phyloP scores from a whole-genome alignment of 768 basidiomycete species.

The Leccinum barrowsii region DNA sequence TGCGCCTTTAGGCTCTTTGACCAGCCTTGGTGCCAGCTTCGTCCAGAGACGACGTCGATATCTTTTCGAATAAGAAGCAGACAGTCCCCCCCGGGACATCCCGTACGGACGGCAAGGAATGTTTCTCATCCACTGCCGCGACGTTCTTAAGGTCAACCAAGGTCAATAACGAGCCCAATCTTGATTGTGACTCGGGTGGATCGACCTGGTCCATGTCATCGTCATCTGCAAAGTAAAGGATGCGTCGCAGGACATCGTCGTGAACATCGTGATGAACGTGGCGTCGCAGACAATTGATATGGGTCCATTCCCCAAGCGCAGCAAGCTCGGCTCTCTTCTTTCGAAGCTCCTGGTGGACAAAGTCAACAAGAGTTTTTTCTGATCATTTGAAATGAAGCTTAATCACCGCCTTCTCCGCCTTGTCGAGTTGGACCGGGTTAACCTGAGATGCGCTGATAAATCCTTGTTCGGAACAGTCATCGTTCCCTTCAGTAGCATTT shows the following conservation, averaged over 20 bases:
- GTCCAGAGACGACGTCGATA: conserved; percentile 25
- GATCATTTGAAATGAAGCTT: background rate
- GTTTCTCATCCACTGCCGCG: conserved; percentile 31
- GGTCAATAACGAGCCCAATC: conserved; percentile 33
- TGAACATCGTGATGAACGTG: conserved; percentile 48
- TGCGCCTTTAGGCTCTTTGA: background rate
- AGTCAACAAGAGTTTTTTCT: conserved; percentile 1
- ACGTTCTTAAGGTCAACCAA: conserved; percentile 50
- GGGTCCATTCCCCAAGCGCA: conserved; percentile 77
- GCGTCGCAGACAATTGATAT: conserved; percentile 66
- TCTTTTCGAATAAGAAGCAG: conserved; percentile 74
- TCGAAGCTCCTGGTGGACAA: conserved; percentile 48
- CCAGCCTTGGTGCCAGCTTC: background rate
- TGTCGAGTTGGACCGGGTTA: conserved; percentile 40
- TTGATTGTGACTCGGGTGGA: conserved; percentile 20
- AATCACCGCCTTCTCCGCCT: conserved; percentile 52
- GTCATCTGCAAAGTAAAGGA: conserved; percentile 31
- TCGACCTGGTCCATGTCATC: conserved; percentile 11
- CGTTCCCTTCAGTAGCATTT: conserved; percentile 27
- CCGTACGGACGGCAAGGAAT: conserved; percentile 40
- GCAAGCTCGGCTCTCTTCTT: conserved; percentile 69
- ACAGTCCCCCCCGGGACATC: conserved; percentile 62
- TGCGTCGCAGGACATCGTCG: conserved; percentile 60
- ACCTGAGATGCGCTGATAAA: conserved; percentile 69
- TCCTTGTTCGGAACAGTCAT: conserved; percentile 36